A percentile compares a stretch with the other conserved stretches of the same genome.
Conservation (phyloP, 257 asterid genomes). For the Buddleja alternifolia region DNA sequence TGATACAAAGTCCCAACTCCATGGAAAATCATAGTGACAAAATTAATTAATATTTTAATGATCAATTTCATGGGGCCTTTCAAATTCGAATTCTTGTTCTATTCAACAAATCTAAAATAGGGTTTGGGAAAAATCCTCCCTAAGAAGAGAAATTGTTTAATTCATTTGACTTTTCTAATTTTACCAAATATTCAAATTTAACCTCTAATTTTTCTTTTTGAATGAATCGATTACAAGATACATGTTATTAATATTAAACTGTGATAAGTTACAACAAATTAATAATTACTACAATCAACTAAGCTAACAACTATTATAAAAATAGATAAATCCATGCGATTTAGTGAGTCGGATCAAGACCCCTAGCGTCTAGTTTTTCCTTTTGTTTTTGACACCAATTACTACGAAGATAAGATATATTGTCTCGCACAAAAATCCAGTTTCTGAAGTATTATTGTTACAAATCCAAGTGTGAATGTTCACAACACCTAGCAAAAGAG, state of each 20-base stretch:
- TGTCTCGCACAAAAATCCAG: background rate
- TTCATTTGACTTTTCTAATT: too few species aligned
- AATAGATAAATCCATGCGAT: too few species aligned
- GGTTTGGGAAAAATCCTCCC: background rate
- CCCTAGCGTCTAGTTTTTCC: too few species aligned
- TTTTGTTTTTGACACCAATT: conserved; percentile 9
- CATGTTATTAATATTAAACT: too few species aligned
- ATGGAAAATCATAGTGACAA: background rate
- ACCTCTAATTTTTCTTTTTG: too few species aligned
- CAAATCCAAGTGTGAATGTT: background rate
- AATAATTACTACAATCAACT: too few species aligned
- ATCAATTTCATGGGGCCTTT: background rate
- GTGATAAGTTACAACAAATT: too few species aligned
- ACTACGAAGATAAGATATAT: background rate
- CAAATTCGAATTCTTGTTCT: background rate
- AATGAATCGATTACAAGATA: too few species aligned
- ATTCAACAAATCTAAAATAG: background rate
- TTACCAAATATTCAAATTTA: too few species aligned
- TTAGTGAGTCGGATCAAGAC: too few species aligned
- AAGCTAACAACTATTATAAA: too few species aligned
- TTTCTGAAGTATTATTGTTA: conserved; percentile 1
- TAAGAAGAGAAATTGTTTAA: too few species aligned
- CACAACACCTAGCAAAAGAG: background rate
- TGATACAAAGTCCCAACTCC: background rate
- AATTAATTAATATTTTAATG: background rate